Base-by-base conservation (phyloP, 1,284 basidiomycete genomes). In the Sphagnurus paluster region DNA sequence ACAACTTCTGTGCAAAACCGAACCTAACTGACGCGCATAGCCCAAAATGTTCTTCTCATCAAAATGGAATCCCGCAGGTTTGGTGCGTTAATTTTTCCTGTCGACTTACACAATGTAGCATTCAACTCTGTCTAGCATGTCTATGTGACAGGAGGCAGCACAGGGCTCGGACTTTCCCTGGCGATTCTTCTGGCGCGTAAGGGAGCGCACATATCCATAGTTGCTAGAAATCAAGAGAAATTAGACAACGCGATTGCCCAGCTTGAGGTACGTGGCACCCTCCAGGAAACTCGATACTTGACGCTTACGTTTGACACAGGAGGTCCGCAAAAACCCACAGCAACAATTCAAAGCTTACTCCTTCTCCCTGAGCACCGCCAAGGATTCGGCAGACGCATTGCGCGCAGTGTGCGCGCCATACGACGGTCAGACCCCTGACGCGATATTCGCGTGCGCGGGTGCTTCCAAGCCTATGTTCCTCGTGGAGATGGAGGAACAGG, bases 131-230 rank as follows among this genome's bases (percentile, higher is more conserved):
- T 25, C 16, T 29, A 90, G 86, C 84, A 84, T 57, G 83, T 79
- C 64, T 89, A 87, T 60, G 71, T 93, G 37, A 88, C 90, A 5
- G 93, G 92, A 13, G 92, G 90, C 0, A 88, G 84, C 8, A 76
- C 82, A n/a, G 92, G 92, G 0, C 76, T 93, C 0, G 92, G 93
- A 4, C 74, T 90, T 4, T 75, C 83, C 0, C 67, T 93, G 0
- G 86, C 90, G 0, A 71, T 77, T 26, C 69, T 83, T 17, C 73
- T 93, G 6, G 77, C 82, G 13, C 64, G 73, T 50, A 72, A 74
- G 37, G 91, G 92, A 1, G 89, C 90, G 0, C 74, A 90, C 60
- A 84, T 94, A 4, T 87, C 87, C 0, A 87, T 94, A 49, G 86
- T 93, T 23, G 89, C 90, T 29, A 73, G 90, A 19, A 78, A 84